Percentiles rank a stretch among this genome's conserved stretches.
Conservation (phyloP, 2,329 filamentous ascomycete species). For the Emmonsiellopsis sp. region DNA sequence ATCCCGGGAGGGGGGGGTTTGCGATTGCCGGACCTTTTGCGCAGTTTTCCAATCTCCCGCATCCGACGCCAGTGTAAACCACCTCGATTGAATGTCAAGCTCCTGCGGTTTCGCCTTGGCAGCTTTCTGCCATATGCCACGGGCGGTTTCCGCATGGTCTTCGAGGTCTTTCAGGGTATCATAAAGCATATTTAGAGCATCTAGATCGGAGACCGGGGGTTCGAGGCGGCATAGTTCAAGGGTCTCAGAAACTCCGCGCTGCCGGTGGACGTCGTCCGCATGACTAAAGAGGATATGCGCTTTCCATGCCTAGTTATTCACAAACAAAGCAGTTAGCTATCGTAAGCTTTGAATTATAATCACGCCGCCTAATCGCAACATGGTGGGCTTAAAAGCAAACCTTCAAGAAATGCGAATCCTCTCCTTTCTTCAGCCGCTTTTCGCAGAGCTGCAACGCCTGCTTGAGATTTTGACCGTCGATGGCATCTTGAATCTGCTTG, state of each 20-base stretch:
- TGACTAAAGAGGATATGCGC: conserved; percentile 33
- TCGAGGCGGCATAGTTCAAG: conserved; percentile 34
- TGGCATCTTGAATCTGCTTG: conserved; percentile 42
- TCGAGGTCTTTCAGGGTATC: conserved; percentile 29
- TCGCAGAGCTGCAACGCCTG: conserved; percentile 42
- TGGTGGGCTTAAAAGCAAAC: conserved; percentile 16
- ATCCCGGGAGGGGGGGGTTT: neutral
- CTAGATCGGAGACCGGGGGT: conserved; percentile 36
- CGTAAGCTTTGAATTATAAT: no score
- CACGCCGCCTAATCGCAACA: no score
- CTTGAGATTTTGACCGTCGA: conserved; percentile 40
- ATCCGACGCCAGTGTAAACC: conserved; percentile 36
- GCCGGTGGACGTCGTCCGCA: conserved; percentile 32
- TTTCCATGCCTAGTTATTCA: conserved; percentile 31
- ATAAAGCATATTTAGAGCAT: conserved; percentile 36
- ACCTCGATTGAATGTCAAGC: conserved; percentile 34
- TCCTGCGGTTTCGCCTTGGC: conserved; percentile 36
- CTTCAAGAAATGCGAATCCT: conserved; percentile 34
- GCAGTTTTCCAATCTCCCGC: conserved; percentile 38
- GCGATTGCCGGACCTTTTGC: conserved; percentile 35
- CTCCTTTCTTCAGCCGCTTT: conserved; percentile 48
- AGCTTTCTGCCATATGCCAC: conserved; percentile 39
- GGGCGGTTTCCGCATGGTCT: conserved; percentile 26
- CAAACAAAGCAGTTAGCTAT: no score
- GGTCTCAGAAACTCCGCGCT: conserved; percentile 36